phyloP scores from a whole-genome alignment of 257 asterid species.

The Schizonepeta tenuifolia region DNA sequence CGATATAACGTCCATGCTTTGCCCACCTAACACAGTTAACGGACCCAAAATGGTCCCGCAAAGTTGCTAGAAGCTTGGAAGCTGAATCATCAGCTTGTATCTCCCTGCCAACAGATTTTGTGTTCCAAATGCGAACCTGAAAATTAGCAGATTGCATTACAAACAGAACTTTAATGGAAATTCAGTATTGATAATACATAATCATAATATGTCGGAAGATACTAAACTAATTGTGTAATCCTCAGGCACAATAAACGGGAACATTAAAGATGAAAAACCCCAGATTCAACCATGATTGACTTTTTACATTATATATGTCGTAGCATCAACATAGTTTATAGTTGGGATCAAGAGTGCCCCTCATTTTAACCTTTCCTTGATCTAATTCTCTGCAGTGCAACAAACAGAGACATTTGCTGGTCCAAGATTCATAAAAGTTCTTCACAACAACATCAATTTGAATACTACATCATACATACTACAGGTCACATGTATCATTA shows the following conservation, averaged over 20 bases:
- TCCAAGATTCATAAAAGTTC: slow-evolving; percentile 4
- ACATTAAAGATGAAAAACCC: background rate
- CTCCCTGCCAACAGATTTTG: slow-evolving; percentile 77
- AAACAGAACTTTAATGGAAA: background rate
- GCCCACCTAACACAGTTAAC: slow-evolving; percentile 99
- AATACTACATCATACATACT: background rate
- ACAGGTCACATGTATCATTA: background rate
- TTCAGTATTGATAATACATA: too few relatives aligned
- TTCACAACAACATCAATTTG: background rate
- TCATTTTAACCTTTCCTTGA: slow-evolving; percentile 1
- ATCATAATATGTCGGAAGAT: background rate
- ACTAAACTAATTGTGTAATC: slow-evolving; percentile 2
- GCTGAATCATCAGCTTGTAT: slow-evolving; percentile 57
- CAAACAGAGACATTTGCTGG: background rate
- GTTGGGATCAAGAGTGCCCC: background rate
- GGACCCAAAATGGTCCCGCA: slow-evolving; percentile 96
- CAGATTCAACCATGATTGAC: background rate
- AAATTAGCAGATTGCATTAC: slow-evolving; percentile 24
- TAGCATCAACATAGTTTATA: background rate
- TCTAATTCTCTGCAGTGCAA: background rate
- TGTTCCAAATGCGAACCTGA: slow-evolving; percentile 98
- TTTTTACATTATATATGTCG: background rate
- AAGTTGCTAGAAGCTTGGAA: slow-evolving; percentile 83
- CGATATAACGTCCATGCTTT: slow-evolving; percentile 87
- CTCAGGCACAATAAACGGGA: slow-evolving; percentile 1